Percentiles rank a stretch among this genome's conserved stretches.
phyloP scores from a whole-genome alignment of 2,329 filamentous ascomycete genomes.

The Myriosclerotinia curreyana region DNA sequence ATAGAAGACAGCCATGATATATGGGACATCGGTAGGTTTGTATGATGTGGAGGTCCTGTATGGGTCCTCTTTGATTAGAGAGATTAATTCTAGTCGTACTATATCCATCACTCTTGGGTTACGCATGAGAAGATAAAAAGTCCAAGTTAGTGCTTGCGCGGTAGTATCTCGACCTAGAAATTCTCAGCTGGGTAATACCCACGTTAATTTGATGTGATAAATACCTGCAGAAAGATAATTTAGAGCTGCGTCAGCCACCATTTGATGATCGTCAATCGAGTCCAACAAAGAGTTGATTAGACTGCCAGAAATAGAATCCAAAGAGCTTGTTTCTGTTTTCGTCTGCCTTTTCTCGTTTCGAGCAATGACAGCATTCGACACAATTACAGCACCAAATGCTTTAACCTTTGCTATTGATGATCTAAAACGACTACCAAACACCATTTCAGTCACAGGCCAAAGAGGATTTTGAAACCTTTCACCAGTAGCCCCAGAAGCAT shows the following conservation, averaged over 20 bases:
- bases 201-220: not conserved
- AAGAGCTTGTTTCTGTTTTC: constrained; percentile 24
- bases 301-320: constrained; percentile 48
- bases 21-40: constrained; percentile 47
- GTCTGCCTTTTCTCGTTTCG: constrained; percentile 35
- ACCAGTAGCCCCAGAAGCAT: constrained; percentile 58
- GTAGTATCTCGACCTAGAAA: constrained; percentile 57
- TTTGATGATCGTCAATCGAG: constrained; percentile 51
- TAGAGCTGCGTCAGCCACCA: constrained; percentile 61
- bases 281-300: constrained; percentile 60
- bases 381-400: constrained; percentile 55
- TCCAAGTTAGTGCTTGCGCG: constrained; percentile 63
- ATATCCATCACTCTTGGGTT: constrained; percentile 44
- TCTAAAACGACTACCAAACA: constrained; percentile 50
- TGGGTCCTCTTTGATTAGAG: constrained; percentile 20
- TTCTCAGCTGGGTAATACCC: constrained; percentile 20
- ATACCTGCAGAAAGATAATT: constrained; percentile 62
- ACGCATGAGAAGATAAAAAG: constrained; percentile 57
- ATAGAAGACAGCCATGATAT: constrained; percentile 59
- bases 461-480: constrained; percentile 64
- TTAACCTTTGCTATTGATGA: constrained; percentile 51
- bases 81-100: constrained; percentile 46
- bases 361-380: constrained; percentile 51
- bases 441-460: constrained; percentile 56
- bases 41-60: constrained; percentile 15